phyloP scores from a whole-genome alignment of 129 eudicot species.

The Scalesia atractyloides region DNA sequence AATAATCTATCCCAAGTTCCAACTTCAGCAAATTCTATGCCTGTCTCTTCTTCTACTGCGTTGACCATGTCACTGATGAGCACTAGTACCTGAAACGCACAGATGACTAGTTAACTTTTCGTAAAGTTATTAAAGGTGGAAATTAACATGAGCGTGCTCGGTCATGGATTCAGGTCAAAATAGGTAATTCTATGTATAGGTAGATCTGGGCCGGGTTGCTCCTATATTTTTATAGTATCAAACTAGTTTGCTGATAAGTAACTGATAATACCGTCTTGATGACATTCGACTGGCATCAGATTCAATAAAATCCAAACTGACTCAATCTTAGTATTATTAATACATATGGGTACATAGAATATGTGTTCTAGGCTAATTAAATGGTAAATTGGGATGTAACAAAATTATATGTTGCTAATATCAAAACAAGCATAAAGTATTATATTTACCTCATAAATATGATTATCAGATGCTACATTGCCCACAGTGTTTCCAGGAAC shows the following conservation, averaged over 20 bases:
- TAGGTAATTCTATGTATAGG: too few relatives aligned
- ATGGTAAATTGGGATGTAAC: too few relatives aligned
- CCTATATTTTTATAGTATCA: not conserved
- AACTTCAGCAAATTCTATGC: too few relatives aligned
- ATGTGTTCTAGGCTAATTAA: not conserved
- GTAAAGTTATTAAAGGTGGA: too few relatives aligned
- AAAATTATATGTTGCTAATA: too few relatives aligned
- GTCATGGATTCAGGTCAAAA: too few relatives aligned
- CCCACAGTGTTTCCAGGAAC: constrained; percentile 98
- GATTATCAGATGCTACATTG: constrained; percentile 40
- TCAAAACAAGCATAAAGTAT: too few relatives aligned
- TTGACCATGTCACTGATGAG: too few relatives aligned
- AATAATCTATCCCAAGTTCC: too few relatives aligned
- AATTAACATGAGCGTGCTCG: not conserved
- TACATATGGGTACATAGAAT: not conserved
- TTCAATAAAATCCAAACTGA: not conserved
- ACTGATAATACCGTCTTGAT: not conserved
- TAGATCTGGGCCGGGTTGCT: not conserved
- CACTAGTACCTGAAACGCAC: not conserved
- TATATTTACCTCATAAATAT: too few relatives aligned
- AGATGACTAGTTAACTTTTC: not conserved
- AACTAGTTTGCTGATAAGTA: not conserved
- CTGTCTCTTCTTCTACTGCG: too few relatives aligned
- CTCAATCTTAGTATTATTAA: not conserved
- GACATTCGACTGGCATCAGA: not conserved